A percentile compares a stretch with the other conserved stretches of the same genome.
Evolutionary conservation across 495 filamentous ascomycete genomes (phyloP).

Genomic region (Trichoderma gamsii): DNA sequence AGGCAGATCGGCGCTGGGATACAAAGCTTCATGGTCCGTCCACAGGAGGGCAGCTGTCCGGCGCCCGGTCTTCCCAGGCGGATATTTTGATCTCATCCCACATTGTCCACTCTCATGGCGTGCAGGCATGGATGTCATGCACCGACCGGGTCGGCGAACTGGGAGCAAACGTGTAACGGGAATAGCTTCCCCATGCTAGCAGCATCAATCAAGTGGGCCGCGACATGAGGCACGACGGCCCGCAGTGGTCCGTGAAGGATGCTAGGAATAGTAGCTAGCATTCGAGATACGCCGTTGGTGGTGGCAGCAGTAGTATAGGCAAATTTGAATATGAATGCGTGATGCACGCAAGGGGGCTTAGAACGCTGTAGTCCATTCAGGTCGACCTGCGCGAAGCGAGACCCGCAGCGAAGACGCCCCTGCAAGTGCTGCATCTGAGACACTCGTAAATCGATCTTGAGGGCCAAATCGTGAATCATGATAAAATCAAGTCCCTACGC

Average conservation of each 20-base stretch:
- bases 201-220: background rate
- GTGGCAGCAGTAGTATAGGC: background rate
- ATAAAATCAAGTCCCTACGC: no score
- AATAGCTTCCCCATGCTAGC: background rate
- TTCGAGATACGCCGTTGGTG: background rate
- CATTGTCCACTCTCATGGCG: background rate
- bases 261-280: background rate
- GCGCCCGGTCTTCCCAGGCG: background rate
- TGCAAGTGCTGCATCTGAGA: background rate
- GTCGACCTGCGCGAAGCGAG: background rate
- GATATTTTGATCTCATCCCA: background rate
- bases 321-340: background rate
- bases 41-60: background rate
- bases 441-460: constrained; percentile 5
- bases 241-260: background rate
- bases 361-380: background rate
- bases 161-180: constrained; percentile 1
- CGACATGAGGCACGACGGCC: background rate
- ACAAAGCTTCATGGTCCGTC: background rate
- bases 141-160: constrained; percentile 1
- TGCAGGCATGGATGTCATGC: background rate
- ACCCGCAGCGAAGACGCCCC: background rate
- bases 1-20: constrained; percentile 7
- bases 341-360: background rate
- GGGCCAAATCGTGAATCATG: background rate